phyloP scores from a whole-genome alignment of 495 filamentous ascomycete species.

The Penicillium argentinense region DNA sequence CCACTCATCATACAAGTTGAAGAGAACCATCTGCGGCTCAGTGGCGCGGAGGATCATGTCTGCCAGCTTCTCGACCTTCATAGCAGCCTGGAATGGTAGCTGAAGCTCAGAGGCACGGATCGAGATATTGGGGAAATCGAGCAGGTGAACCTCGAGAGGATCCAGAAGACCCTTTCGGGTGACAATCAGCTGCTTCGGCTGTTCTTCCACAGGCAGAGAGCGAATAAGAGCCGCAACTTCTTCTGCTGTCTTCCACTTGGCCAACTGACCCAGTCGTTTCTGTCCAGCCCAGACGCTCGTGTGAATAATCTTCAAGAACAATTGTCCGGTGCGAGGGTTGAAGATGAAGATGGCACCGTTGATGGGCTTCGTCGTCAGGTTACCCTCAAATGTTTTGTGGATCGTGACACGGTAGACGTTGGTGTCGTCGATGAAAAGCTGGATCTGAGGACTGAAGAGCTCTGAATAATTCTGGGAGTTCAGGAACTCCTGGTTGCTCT shows the following conservation, averaged over 20 bases:
- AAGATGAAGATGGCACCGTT: constrained; percentile 99
- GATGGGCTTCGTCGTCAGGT: constrained; percentile 98
- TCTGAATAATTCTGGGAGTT: constrained; percentile 99
- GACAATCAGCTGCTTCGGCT: constrained; percentile 98
- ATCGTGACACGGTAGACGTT: constrained; percentile 99
- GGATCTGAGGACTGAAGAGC: constrained; percentile 97
- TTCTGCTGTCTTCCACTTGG: constrained; percentile 99
- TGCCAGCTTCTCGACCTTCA: constrained; percentile 99
- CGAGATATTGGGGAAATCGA: constrained; percentile 99
- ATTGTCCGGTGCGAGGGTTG: constrained; percentile 94
- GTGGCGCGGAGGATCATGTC: constrained; percentile 99
- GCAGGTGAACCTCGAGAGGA: constrained; percentile 93
- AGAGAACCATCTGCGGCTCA: constrained; percentile 98
- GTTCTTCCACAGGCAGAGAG: constrained; percentile 95
- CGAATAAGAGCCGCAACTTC: constrained; percentile 98
- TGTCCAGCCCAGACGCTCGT: constrained; percentile 99
- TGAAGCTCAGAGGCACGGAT: constrained; percentile 98
- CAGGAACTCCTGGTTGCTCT: constrained; percentile 99
- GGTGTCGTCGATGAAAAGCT: constrained; percentile 99
- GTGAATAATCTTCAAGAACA: constrained; percentile 99
- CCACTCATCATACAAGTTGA: constrained; percentile 99
- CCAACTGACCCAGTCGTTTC: constrained; percentile 97
- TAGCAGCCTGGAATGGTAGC: constrained; percentile 97
- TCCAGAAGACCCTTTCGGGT: constrained; percentile 96
- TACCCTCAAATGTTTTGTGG: constrained; percentile 99